phyloP scores from a whole-genome alignment of 371 early-diverging fungal species.

The Zopfochytrium polystomum region DNA sequence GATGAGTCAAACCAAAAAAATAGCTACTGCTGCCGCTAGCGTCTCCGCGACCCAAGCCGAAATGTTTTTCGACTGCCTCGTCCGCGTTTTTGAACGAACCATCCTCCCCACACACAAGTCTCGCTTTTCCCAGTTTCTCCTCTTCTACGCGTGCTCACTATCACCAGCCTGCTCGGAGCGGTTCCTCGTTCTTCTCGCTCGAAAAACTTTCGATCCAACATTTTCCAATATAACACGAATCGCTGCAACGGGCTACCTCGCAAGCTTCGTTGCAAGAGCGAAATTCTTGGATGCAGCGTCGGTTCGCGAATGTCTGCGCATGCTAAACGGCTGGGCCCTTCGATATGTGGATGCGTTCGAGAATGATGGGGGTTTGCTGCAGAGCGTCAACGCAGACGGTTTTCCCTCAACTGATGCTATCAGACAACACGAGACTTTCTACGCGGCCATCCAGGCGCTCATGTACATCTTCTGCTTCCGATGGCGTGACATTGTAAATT shows the following conservation, averaged over 20 bases:
- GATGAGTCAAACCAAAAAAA: slow-evolving; percentile 58
- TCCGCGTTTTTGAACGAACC: slow-evolving; percentile 75
- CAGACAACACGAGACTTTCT: slow-evolving; percentile 55
- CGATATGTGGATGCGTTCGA: slow-evolving; percentile 69
- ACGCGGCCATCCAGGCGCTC: slow-evolving; percentile 81
- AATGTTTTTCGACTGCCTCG: slow-evolving; percentile 61
- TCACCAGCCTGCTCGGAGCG: slow-evolving; percentile 64
- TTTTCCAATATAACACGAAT: slow-evolving; percentile 70
- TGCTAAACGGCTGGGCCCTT: slow-evolving; percentile 68
- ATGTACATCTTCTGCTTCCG: slow-evolving; percentile 66
- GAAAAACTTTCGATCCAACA: slow-evolving; percentile 55
- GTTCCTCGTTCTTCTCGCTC: slow-evolving; percentile 75
- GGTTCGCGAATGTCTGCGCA: slow-evolving; percentile 62
- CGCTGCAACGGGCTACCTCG: slow-evolving; percentile 81
- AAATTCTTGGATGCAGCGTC: slow-evolving; percentile 61
- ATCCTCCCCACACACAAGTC: slow-evolving; percentile 85
- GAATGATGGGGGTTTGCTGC: slow-evolving; percentile 14
- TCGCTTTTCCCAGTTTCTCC: slow-evolving; percentile 86
- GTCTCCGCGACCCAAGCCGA: background rate
- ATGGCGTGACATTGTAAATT: slow-evolving; percentile 25
- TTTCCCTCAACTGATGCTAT: background rate
- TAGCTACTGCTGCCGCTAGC: slow-evolving; percentile 19
- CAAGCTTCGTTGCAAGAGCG: slow-evolving; percentile 87
- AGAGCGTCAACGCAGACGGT: slow-evolving; percentile 6
- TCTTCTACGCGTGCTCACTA: slow-evolving; percentile 78